Evolutionary conservation across 495 filamentous ascomycete genomes (phyloP).

Genomic region (Thozetella sp.): DNA sequence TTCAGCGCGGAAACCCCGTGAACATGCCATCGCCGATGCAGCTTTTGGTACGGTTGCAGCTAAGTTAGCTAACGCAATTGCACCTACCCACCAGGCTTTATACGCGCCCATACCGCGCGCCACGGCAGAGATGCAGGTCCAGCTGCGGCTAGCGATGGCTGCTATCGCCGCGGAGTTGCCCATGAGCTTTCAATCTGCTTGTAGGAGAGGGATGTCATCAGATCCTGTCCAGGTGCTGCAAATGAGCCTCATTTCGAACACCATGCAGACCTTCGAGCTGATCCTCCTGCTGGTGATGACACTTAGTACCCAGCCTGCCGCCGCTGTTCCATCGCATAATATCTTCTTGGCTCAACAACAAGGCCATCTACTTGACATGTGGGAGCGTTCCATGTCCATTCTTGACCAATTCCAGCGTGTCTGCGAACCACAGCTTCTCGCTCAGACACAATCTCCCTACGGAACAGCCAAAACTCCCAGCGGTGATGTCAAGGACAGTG

Average conservation of each 20-base stretch:
- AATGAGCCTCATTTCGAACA: conserved; percentile 10
- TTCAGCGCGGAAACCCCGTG: not conserved
- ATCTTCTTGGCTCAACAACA: conserved; percentile 1
- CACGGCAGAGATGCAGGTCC: not conserved
- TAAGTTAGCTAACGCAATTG: conserved; percentile 12
- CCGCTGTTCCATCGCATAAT: not conserved
- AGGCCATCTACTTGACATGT: conserved; percentile 13
- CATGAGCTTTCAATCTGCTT: not conserved
- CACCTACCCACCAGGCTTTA: conserved; percentile 11
- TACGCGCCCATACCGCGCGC: conserved; percentile 10
- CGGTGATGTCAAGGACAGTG: no score
- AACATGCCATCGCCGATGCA: conserved; percentile 5
- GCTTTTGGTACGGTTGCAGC: conserved; percentile 12
- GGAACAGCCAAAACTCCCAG: no score
- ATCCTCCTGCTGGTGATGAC: conserved; percentile 6
- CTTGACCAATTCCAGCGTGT: conserved; percentile 19
- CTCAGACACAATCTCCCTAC: not conserved
- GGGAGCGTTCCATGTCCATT: conserved; percentile 14
- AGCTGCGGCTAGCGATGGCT: conserved; percentile 6
- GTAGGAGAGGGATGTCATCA: not conserved
- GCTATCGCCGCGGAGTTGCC: conserved; percentile 8
- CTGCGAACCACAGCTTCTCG: not conserved
- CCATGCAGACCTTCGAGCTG: conserved; percentile 13
- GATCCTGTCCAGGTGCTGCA: conserved; percentile 15
- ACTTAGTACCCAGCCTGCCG: not conserved